phyloP scores from a whole-genome alignment of 2,329 filamentous ascomycete species.

The Talaromyces sp. region DNA sequence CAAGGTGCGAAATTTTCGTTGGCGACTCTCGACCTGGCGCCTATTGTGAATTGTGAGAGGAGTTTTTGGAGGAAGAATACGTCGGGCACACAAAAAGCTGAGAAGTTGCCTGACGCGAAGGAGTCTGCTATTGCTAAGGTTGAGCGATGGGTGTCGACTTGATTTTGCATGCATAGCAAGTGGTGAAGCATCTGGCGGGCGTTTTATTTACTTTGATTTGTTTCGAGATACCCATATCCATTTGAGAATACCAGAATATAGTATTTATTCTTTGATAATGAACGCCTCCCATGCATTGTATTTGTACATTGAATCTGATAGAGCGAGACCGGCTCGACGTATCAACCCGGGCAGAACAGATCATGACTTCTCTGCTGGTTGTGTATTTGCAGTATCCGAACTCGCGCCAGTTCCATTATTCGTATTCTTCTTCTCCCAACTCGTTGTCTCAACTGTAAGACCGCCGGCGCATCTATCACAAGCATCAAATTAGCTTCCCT shows the following conservation, averaged over 20 bases:
- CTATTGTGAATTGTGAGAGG: slow-evolving; percentile 60
- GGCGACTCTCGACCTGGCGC: slow-evolving; percentile 42
- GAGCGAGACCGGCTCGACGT: neutral
- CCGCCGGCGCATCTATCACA: slow-evolving; percentile 48
- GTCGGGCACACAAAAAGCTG: slow-evolving; percentile 32
- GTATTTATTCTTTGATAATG: neutral
- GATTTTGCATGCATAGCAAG: neutral
- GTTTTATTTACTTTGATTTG: slow-evolving; percentile 13
- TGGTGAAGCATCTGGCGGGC: neutral
- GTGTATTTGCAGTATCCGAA: neutral
- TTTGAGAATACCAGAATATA: slow-evolving; percentile 5
- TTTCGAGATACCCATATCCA: slow-evolving; percentile 15
- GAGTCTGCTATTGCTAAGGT: slow-evolving; percentile 23
- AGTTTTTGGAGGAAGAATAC: slow-evolving; percentile 54
- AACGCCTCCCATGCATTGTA: slow-evolving; percentile 18
- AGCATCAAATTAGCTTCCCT: slow-evolving; percentile 2
- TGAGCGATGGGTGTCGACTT: slow-evolving; percentile 18
- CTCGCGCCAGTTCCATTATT: neutral
- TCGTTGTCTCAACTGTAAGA: slow-evolving; percentile 60
- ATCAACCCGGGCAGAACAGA: neutral
- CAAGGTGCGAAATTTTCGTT: slow-evolving; percentile 18
- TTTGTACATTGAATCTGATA: slow-evolving; percentile 11
- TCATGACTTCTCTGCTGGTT: neutral
- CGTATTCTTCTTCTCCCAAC: slow-evolving; percentile 48
- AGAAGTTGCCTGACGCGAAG: slow-evolving; percentile 30